phyloP scores from a whole-genome alignment of 768 basidiomycete species.

The Podaxis carcinomalis region DNA sequence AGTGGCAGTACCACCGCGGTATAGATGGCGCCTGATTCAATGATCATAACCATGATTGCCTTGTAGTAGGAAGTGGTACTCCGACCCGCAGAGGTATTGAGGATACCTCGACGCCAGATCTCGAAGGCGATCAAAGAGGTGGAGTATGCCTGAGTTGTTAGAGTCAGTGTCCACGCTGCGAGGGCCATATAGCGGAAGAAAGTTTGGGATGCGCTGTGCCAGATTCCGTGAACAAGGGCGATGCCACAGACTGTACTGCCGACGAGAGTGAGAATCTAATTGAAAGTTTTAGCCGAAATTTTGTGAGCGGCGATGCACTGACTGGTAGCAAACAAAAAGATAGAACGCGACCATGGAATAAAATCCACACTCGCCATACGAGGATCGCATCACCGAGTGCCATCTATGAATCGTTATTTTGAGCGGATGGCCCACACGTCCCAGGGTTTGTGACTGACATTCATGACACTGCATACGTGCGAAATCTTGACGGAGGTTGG shows the following conservation, averaged over 20 bases:
- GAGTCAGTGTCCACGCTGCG: not conserved
- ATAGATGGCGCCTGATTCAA: slow-evolving; percentile 1
- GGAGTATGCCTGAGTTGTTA: not conserved
- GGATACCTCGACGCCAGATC: not conserved
- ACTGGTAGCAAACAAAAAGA: not conserved
- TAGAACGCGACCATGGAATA: not conserved
- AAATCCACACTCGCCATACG: not conserved
- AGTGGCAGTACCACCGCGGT: not conserved
- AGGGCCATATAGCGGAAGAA: not conserved
- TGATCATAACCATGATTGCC: not conserved
- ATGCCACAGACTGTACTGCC: slow-evolving; percentile 2
- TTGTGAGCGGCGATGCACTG: not conserved
- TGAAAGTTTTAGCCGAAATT: not conserved
- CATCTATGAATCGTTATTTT: not conserved
- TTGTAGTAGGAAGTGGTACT: not conserved
- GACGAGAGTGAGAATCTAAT: not conserved
- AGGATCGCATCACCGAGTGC: not conserved
- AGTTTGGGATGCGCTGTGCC: not conserved
- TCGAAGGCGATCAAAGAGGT: not conserved
- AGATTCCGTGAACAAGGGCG: not conserved
- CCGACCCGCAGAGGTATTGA: not conserved
- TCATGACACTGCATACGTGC: not conserved
- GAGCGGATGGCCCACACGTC: not conserved
- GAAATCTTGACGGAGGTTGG: not conserved
- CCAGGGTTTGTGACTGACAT: not conserved